phyloP scores from a whole-genome alignment of 106 monocot species.

The Chionographis japonica region DNA sequence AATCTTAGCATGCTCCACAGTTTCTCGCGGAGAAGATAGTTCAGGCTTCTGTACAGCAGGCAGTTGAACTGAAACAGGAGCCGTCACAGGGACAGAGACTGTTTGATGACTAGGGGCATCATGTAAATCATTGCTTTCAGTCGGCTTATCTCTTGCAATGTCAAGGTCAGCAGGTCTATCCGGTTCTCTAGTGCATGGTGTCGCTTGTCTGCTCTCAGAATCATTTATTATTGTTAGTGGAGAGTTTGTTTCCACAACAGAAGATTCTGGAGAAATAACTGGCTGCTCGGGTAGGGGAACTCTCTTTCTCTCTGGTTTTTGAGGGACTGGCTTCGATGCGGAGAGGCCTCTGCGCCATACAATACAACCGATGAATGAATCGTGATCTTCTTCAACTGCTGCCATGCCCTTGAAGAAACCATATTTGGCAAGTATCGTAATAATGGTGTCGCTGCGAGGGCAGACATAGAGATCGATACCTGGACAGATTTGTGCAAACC shows the following conservation, averaged over 20 bases:
- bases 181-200: background rate
- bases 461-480: constrained; percentile 71
- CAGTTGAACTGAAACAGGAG: constrained; percentile 15
- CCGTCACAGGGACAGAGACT: background rate
- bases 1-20: background rate
- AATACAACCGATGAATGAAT: constrained; percentile 82
- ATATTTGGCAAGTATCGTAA: constrained; percentile 76
- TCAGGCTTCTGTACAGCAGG: constrained; percentile 3
- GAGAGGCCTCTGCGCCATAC: constrained; percentile 50
- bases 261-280: constrained; percentile 17
- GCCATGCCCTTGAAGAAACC: constrained; percentile 82
- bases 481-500: constrained; percentile 59
- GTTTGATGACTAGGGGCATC: background rate
- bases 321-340: constrained; percentile 13
- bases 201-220: constrained; percentile 9
- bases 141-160: background rate
- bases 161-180: constrained; percentile 4
- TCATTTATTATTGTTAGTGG: background rate
- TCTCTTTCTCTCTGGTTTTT: constrained; percentile 23
- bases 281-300: constrained; percentile 3
- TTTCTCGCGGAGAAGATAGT: background rate
- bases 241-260: constrained; percentile 11
- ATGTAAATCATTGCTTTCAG: constrained; percentile 6
- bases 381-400: constrained; percentile 55
- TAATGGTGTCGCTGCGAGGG: constrained; percentile 67